These are phyloP conservation scores for Fraxinus nigra DNA, from an alignment of 305 asterid genomes.

Conservation along the genomic window DNA sequence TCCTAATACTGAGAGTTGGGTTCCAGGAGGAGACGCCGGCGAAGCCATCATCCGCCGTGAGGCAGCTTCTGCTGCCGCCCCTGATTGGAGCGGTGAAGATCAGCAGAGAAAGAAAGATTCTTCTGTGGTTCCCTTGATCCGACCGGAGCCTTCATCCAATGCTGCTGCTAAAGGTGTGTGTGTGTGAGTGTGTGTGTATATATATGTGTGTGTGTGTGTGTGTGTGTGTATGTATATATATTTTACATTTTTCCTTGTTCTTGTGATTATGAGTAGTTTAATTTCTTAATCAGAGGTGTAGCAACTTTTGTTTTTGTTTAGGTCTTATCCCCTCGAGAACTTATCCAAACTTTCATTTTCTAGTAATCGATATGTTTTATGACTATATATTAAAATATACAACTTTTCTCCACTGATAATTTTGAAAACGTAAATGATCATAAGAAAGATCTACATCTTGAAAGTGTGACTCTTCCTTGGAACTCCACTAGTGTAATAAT, in stretches of 20 bases:
- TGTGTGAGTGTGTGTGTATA: too few relatives aligned
- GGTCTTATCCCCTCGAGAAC: background rate
- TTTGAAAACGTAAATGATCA: background rate
- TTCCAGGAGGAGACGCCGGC: constrained; percentile 20
- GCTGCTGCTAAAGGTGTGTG: constrained; percentile 41
- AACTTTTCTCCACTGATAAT: background rate
- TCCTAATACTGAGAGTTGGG: constrained; percentile 29
- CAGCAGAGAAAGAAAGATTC: constrained; percentile 42
- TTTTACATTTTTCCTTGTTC: background rate
- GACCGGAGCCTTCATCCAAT: constrained; percentile 52
- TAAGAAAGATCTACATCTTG: background rate
- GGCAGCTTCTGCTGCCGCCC: constrained; percentile 43
- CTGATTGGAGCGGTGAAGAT: constrained; percentile 48
- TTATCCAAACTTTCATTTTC: background rate
- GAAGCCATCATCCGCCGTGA: constrained; percentile 52
- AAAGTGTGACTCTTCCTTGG: background rate
- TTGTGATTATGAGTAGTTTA: background rate
- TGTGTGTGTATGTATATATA: background rate
- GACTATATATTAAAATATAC: background rate
- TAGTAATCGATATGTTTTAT: background rate
- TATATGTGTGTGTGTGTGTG: background rate
- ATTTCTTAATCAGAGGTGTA: background rate
- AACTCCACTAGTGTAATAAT: background rate
- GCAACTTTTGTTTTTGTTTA: background rate
- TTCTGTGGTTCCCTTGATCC: constrained; percentile 41